Evolutionary conservation across 371 early-diverging fungal genomes (phyloP).

Genomic region (Zopfochytrium polystomum): DNA sequence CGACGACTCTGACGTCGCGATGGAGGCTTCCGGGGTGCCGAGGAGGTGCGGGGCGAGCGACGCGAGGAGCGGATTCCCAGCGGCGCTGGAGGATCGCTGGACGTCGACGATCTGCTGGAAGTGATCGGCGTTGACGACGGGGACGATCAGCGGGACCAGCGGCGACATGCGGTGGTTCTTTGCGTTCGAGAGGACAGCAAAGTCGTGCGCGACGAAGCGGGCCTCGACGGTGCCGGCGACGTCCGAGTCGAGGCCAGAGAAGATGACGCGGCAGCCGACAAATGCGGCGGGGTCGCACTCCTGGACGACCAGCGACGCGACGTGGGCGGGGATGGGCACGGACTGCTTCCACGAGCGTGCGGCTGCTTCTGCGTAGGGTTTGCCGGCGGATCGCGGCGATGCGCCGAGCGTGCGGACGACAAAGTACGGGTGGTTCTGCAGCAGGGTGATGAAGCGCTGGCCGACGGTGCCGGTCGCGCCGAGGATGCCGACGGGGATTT

Average conservation of each 20-base stretch:
- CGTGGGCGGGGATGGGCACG: conserved; percentile 88
- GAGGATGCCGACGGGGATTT: conserved; percentile 74
- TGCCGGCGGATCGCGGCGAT: conserved; percentile 86
- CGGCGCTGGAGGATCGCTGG: too few relatives aligned
- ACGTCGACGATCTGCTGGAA: too few relatives aligned
- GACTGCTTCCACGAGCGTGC: conserved; percentile 74
- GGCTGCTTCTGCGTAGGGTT: conserved; percentile 63
- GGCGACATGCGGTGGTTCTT: conserved; percentile 92
- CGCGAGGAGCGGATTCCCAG: too few relatives aligned
- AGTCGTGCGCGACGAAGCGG: too few relatives aligned
- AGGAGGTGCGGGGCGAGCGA: too few relatives aligned
- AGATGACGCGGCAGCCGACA: too few relatives aligned
- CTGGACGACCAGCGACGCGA: conserved; percentile 90
- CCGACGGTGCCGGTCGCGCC: conserved; percentile 98
- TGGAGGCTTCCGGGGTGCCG: neutral
- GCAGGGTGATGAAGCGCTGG: conserved; percentile 92
- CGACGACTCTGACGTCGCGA: too few relatives aligned
- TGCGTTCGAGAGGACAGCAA: conserved; percentile 92
- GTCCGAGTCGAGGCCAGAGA: too few relatives aligned
- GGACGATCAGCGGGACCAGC: too few relatives aligned
- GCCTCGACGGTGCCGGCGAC: too few relatives aligned
- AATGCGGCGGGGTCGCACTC: conserved; percentile 71
- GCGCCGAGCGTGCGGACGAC: conserved; percentile 86
- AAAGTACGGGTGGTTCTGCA: conserved; percentile 83
- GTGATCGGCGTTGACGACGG: conserved; percentile 87